A percentile compares a stretch with the other conserved stretches of the same genome.
phyloP scores from a whole-genome alignment of 1,284 basidiomycete genomes.

The Fomitiporia mediterranea region DNA sequence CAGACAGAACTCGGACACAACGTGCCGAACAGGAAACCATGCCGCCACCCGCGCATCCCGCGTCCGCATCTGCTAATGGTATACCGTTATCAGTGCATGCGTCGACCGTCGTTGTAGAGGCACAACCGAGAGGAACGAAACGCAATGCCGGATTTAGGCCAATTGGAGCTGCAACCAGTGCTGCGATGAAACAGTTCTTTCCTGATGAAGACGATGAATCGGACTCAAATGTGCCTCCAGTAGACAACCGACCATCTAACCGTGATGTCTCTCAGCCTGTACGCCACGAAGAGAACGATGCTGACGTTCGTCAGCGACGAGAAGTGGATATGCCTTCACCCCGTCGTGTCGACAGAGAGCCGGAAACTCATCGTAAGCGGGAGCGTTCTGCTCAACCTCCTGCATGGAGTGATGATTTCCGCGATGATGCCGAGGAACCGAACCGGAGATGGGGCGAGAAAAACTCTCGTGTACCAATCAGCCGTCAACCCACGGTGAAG shows the following conservation, averaged over 20 bases:
- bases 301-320: not conserved
- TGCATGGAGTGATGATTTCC: not conserved
- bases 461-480: not conserved
- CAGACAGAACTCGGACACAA: slow-evolving; percentile 18
- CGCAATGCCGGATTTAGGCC: slow-evolving; percentile 20
- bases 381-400: not conserved
- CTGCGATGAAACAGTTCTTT: slow-evolving; percentile 29
- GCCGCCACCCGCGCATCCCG: slow-evolving; percentile 25
- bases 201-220: slow-evolving; percentile 30
- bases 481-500: not conserved
- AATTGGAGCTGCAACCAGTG: slow-evolving; percentile 13
- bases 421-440: not conserved
- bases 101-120: not conserved
- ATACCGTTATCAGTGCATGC: slow-evolving; percentile 12
- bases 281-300: not conserved
- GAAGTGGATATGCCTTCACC: not conserved
- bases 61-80: not conserved
- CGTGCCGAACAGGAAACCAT: slow-evolving; percentile 24
- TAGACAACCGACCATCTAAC: not conserved
- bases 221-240: not conserved
- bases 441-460: not conserved
- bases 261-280: not conserved
- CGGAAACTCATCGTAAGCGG: not conserved
- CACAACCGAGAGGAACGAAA: slow-evolving; percentile 5
- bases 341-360: not conserved